Evolutionary conservation across 1,139 yeast species (phyloP), one percentile per base, ranked within the genome.

Genomic region (Meyerozyma elateridarum): DNA sequence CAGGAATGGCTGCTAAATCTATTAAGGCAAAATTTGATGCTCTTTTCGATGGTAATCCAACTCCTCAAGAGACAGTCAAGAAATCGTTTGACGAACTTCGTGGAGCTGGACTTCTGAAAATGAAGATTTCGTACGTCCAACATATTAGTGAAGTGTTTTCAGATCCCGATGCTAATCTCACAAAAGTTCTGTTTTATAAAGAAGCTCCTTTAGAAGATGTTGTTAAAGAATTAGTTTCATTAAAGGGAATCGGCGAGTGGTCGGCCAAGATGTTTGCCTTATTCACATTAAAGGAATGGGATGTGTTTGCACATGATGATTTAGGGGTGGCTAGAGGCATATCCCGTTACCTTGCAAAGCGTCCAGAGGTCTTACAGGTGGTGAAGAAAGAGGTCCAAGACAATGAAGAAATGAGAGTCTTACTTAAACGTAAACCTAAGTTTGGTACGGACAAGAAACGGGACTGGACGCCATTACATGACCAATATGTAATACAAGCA

Each of bases 231-330:
- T 55, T 87, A 34, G 76, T 77, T 1, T 46, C 48, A 24, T 61
- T 87, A 35, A 84, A 85, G 49, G 96, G 96, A 0, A 73, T 88
- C 20, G 96, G 96, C 0, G 73, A 77, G 1, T 88, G 97, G 97
- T 78, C 89, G 7, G 93, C 94, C 0, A 84, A 82, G 36, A 88
- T 88, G 96, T 88, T 87, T 57, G 59, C 83, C 12, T 52, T 81
- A 14, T 85, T 87, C 49, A 82, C 84, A 0, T 58, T 88, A 29
- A 70, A 70, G 20, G 70, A 84, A 37, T 51, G 73, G 51, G 80
- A 88, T 50, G 75, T 85, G 0, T 85, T 85, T 54, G 83, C 93
- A 2, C 64, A 75, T 9, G 88, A 80, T 21, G 96, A 89, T 56
- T 61, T 88, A 34, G 96, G 96, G 1, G 73, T 88, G 2, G 89